Conservation (phyloP, 2,329 filamentous ascomycete genomes). For the Fusarium euwallaceae region DNA sequence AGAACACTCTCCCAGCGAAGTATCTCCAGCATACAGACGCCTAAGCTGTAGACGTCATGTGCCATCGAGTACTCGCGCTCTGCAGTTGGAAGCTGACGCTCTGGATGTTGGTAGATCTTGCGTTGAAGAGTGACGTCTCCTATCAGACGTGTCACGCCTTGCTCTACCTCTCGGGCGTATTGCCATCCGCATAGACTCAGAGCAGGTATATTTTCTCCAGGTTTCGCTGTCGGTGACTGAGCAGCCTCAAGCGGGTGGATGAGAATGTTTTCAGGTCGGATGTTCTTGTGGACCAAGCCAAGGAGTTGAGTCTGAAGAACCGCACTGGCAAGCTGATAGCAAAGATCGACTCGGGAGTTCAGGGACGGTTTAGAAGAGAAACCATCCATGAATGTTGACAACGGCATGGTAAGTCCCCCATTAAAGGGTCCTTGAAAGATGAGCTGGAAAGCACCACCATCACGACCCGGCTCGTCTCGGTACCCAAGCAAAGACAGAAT, state of each 20-base stretch:
- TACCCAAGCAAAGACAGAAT: not conserved
- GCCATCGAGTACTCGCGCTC: not conserved
- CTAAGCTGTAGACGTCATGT: not conserved
- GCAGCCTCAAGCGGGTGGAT: not conserved
- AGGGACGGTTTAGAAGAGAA: not conserved
- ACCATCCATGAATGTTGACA: not conserved
- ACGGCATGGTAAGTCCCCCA: no score
- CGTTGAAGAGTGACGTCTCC: not conserved
- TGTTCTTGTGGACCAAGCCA: not conserved
- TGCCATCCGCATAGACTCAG: not conserved
- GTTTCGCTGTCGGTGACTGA: not conserved
- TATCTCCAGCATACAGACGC: not conserved
- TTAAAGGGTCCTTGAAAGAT: not conserved
- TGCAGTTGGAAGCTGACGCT: not conserved
- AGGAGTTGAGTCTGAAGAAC: not conserved
- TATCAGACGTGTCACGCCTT: not conserved
- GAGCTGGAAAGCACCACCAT: not conserved
- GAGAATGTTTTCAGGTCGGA: not conserved
- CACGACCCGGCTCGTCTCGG: not conserved
- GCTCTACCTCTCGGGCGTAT: not conserved
- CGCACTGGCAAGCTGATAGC: not conserved
- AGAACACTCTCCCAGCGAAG: not conserved
- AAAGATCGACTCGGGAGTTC: not conserved
- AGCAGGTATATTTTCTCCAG: not conserved
- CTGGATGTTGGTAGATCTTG: not conserved